Evolutionary conservation across 352 stramenopile genomes (phyloP).

Genomic region (Globisporangium splendens): DNA sequence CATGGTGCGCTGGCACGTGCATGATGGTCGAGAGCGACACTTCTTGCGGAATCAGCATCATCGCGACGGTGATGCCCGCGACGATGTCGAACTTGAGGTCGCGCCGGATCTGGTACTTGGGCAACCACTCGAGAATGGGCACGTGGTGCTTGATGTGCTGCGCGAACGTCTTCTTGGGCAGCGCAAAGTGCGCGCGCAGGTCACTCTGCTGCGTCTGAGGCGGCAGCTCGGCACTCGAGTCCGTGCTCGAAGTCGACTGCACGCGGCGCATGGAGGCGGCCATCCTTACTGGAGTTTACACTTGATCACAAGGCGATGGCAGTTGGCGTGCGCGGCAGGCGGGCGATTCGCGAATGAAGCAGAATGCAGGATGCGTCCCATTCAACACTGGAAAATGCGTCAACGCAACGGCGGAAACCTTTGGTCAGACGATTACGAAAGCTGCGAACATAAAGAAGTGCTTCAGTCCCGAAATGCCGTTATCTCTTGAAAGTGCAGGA

Average conservation of each 20-base stretch:
- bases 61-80: slow-evolving; percentile 53
- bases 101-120: slow-evolving; percentile 37
- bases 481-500: too few species aligned
- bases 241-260: background rate
- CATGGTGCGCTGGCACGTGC: slow-evolving; percentile 81
- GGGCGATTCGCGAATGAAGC: too few species aligned
- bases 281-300: too few species aligned
- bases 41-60: slow-evolving; percentile 89
- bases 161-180: background rate
- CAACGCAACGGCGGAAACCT: too few species aligned
- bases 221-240: background rate
- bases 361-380: too few species aligned
- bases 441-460: too few species aligned
- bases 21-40: slow-evolving; percentile 89
- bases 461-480: too few species aligned
- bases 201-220: background rate
- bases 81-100: slow-evolving; percentile 57
- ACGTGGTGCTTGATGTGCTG: slow-evolving; percentile 19
- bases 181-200: background rate
- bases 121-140: slow-evolving; percentile 55
- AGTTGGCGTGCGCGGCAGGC: too few species aligned
- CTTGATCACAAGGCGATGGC: too few species aligned
- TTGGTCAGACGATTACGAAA: too few species aligned
- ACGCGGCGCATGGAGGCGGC: too few species aligned
- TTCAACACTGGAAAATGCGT: too few species aligned